Evolutionary conservation across 306 rosid species (phyloP).

Genomic region (Lathyrus tuberosus): DNA sequence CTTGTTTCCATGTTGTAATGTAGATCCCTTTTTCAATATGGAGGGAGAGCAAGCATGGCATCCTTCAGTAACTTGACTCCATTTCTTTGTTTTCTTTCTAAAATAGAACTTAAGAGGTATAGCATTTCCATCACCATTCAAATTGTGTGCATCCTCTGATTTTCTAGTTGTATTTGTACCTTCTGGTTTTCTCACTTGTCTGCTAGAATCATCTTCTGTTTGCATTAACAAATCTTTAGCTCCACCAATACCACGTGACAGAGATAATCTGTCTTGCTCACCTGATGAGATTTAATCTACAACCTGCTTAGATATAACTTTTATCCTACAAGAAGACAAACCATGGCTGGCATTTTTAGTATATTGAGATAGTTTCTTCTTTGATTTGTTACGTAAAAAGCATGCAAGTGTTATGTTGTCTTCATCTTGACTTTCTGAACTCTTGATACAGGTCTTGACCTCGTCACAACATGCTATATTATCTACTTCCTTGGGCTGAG

Average conservation of each 20-base stretch:
- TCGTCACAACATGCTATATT: slow-evolving; percentile 6
- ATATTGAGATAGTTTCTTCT: slow-evolving; percentile 47
- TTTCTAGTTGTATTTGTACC: slow-evolving; percentile 13
- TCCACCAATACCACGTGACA: slow-evolving; percentile 30
- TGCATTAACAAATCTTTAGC: slow-evolving; percentile 8
- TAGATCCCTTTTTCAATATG: slow-evolving; percentile 24
- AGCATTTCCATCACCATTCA: slow-evolving; percentile 24
- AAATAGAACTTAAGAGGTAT: slow-evolving; percentile 39
- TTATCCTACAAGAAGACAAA: not conserved
- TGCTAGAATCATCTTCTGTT: slow-evolving; percentile 20
- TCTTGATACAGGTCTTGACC: slow-evolving; percentile 25
- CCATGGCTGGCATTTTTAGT: slow-evolving; percentile 18
- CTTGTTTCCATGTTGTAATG: slow-evolving; percentile 16
- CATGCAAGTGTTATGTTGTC: slow-evolving; percentile 47
- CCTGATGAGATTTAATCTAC: slow-evolving; percentile 37
- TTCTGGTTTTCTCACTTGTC: slow-evolving; percentile 32
- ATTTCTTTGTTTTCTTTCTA: slow-evolving; percentile 46
- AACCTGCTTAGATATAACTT: slow-evolving; percentile 11
- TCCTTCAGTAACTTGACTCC: slow-evolving; percentile 29
- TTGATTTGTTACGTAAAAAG: slow-evolving; percentile 39
- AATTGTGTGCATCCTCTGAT: slow-evolving; percentile 8
- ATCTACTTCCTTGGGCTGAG: slow-evolving; percentile 35
- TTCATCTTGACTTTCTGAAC: slow-evolving; percentile 41
- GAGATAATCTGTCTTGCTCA: slow-evolving; percentile 20
- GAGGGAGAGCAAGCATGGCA: slow-evolving; percentile 10